Percentiles rank a stretch among this genome's conserved stretches.
phyloP scores from a whole-genome alignment of 108 stramenopile genomes.

The Cyclostephanos tholiformis region DNA sequence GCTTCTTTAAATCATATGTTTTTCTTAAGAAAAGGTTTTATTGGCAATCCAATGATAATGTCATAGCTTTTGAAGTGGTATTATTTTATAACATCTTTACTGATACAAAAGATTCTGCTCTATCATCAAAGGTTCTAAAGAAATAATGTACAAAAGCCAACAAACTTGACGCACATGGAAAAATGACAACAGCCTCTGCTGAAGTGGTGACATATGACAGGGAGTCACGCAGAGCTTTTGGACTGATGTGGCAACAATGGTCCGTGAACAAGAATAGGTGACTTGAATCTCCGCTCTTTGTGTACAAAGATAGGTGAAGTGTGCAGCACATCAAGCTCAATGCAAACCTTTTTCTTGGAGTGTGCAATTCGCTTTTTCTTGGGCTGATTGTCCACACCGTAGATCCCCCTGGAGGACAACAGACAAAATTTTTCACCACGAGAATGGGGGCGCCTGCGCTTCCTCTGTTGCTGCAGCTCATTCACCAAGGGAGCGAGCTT shows the following conservation, averaged over 20 bases:
- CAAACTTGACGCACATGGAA: background rate
- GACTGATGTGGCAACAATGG: constrained; percentile 12
- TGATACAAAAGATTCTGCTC: constrained; percentile 1
- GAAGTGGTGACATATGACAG: background rate
- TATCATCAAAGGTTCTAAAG: too few species aligned
- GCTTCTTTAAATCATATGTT: constrained; percentile 32
- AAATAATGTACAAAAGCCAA: background rate
- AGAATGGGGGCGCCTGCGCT: constrained; percentile 23
- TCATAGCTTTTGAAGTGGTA: too few species aligned
- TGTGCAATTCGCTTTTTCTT: constrained; percentile 10
- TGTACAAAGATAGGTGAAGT: constrained; percentile 3
- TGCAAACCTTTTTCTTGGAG: background rate
- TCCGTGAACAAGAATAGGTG: constrained; percentile 2
- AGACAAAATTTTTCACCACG: constrained; percentile 3
- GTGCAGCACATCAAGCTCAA: constrained; percentile 6
- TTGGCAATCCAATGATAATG: too few species aligned
- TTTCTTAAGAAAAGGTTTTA: too few species aligned
- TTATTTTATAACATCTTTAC: background rate
- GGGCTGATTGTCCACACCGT: constrained; percentile 7
- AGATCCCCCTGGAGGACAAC: constrained; percentile 15
- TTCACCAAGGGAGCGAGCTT: constrained; percentile 41
- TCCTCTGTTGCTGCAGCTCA: constrained; percentile 15
- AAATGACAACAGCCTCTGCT: background rate
- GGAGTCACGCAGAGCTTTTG: background rate
- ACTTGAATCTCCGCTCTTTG: constrained; percentile 19